These are phyloP conservation scores for Tranzscheliella williamsii DNA, from an alignment of 1,284 basidiomycete species.

Conservation along the genomic window DNA sequence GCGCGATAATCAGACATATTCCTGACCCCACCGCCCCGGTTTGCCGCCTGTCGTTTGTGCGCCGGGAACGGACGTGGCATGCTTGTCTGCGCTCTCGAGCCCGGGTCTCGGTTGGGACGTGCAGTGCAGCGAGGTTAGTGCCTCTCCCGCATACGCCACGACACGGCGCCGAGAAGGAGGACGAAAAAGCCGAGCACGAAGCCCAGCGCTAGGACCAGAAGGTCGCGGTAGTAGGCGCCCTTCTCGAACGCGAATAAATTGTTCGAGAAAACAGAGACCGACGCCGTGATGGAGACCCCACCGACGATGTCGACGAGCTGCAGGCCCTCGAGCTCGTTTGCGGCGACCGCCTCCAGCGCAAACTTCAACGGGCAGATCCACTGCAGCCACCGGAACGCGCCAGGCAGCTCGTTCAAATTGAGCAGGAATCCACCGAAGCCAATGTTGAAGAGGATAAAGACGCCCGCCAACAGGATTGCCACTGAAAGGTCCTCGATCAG, in stretches of 20 bases:
- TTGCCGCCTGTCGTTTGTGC: neutral
- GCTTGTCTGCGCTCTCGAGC: too few relatives aligned
- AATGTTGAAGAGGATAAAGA: slow-evolving; percentile 48
- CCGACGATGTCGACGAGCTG: slow-evolving; percentile 34
- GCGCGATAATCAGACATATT: neutral
- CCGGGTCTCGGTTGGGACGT: too few relatives aligned
- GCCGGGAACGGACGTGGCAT: too few relatives aligned
- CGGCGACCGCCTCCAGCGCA: slow-evolving; percentile 48
- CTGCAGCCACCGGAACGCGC: slow-evolving; percentile 43
- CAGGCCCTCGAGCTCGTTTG: slow-evolving; percentile 36
- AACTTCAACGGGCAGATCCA: slow-evolving; percentile 49
- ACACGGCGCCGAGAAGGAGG: slow-evolving; percentile 17
- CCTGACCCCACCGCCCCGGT: neutral
- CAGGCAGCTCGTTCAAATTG: slow-evolving; percentile 36
- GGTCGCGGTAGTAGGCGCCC: slow-evolving; percentile 42
- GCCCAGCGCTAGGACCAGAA: slow-evolving; percentile 40
- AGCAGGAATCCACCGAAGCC: slow-evolving; percentile 50
- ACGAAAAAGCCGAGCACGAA: slow-evolving; percentile 40
- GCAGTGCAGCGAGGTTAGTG: too few relatives aligned
- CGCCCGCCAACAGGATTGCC: slow-evolving; percentile 35
- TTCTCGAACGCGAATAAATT: slow-evolving; percentile 41
- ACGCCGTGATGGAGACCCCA: slow-evolving; percentile 18
- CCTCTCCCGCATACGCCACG: slow-evolving; percentile 31
- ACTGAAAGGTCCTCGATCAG: slow-evolving; percentile 37
- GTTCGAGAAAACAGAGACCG: slow-evolving; percentile 31